Evolutionary conservation across 2,329 filamentous ascomycete species (phyloP), one percentile per base, ranked within the genome.

Genomic region (Pyricularia sp.): DNA sequence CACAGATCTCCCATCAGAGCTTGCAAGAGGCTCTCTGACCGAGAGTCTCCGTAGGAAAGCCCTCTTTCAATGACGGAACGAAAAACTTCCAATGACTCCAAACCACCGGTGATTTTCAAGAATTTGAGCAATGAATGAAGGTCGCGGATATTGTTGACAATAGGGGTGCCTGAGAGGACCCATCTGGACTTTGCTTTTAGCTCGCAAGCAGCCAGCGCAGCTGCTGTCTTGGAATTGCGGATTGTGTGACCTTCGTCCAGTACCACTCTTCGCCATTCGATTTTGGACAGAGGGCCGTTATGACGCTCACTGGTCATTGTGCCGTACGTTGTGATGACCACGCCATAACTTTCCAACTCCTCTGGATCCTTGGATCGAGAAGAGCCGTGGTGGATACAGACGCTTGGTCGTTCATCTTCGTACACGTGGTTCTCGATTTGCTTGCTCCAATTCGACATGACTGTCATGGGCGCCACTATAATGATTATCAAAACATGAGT

Each of bases 391-490:
- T 94, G 95, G 36, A 90, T 88, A 73, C 93, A 82, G 4, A 95
- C 83, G 11, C 84, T 87, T 7, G 92, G 86, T 1, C 82, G 79
- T 69, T 86, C 79, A n/a, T 90, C 84, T 5, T 83, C 77, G 55
- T 87, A 84, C 64, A 94, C 85, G 74, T 97, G 93, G 55, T 85
- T 84, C 71, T 86, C 82, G 68, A 94, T 91, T 77, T 97, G 93
- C 68, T 90, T 88, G 73, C 87, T 88, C 93, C 93, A 97, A 73
- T 97, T 97, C 75, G 90, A 93, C 91, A 97, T 94, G 25, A 97
- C 92, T 67, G 90, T 90, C 6, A 96, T 85, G 0, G 93, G 93
- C 0, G 92, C 89, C 68, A 97, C 42, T 50, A n/a, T n/a, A 50
- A 50, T 50, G 7, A n/a, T 50, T 20, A 50, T 50, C 42, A 50